Conservation (phyloP, 495 filamentous ascomycete genomes). For the Penicillium daleae region DNA sequence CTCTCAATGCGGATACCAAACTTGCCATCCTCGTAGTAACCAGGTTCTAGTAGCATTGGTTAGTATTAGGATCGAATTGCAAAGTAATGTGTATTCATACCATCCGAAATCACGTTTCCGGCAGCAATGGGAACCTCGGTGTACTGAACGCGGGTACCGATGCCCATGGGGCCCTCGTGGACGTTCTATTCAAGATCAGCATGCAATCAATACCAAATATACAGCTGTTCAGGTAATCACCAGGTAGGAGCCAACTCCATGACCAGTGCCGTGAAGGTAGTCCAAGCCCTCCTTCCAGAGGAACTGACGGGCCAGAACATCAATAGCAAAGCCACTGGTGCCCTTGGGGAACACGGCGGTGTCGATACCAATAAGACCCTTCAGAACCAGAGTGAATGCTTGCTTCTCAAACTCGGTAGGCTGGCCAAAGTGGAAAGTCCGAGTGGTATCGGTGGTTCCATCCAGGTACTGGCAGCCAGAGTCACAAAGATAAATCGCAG, state of each 20-base stretch:
- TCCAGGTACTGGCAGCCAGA: conserved; percentile 95
- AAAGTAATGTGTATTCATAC: conserved; percentile 31
- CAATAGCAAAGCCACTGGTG: conserved; percentile 89
- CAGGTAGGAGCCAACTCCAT: conserved; percentile 90
- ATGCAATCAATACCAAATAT: background rate
- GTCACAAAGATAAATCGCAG: conserved; percentile 91
- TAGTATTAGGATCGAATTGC: conserved; percentile 16
- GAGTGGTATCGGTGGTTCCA: conserved; percentile 94
- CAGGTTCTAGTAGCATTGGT: conserved; percentile 69
- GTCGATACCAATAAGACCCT: conserved; percentile 93
- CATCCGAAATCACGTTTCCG: conserved; percentile 93
- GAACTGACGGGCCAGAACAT: conserved; percentile 85
- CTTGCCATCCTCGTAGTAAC: conserved; percentile 96
- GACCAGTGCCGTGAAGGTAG: conserved; percentile 95
- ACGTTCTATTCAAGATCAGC: conserved; percentile 67
- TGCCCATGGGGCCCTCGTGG: conserved; percentile 96
- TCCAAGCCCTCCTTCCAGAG: conserved; percentile 93
- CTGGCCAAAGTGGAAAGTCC: conserved; percentile 88
- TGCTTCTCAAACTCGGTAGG: conserved; percentile 86
- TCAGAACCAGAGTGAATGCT: conserved; percentile 93
- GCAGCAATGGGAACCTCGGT: conserved; percentile 84
- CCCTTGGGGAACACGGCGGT: conserved; percentile 90
- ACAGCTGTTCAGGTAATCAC: conserved; percentile 35
- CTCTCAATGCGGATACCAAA: conserved; percentile 99
- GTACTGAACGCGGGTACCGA: conserved; percentile 89